Conservation (phyloP, 208 protist genomes). For the Crithidia acanthocephali region DNA sequence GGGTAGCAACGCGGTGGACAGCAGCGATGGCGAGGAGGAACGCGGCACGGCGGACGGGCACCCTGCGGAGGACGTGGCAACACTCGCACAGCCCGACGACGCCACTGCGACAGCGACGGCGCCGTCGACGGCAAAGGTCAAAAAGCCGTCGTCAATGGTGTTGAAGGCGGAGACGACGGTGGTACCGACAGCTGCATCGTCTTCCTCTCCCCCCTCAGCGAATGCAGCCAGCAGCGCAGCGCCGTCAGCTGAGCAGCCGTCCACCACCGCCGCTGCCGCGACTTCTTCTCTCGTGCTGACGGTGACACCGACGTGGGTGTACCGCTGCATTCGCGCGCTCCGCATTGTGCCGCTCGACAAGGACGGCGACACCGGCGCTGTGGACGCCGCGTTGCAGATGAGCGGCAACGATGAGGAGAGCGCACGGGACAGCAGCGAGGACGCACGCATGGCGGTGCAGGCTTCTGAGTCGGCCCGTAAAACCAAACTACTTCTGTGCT, state of each 20-base stretch:
- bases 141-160: too few relatives aligned
- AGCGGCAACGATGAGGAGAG: not conserved
- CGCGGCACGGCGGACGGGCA: too few relatives aligned
- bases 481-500: constrained; percentile 36
- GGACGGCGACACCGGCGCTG: not conserved
- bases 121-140: not conserved
- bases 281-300: not conserved
- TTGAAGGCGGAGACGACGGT: too few relatives aligned
- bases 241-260: too few relatives aligned
- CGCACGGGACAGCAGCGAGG: not conserved
- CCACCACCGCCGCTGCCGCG: not conserved
- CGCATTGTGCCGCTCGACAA: constrained; percentile 29
- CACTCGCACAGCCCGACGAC: too few relatives aligned
- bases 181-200: not conserved
- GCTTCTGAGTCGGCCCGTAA: constrained; percentile 10
- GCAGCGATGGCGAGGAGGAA: not conserved
- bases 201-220: not conserved
- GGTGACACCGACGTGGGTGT: constrained; percentile 32
- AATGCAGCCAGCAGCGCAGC: not conserved
- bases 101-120: not conserved
- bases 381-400: not conserved
- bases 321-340: constrained; percentile 34
- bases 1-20: constrained; percentile 13
- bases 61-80: not conserved
- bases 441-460: not conserved